phyloP scores from a whole-genome alignment of 1,284 basidiomycete species.

The Trichosporon sp. region DNA sequence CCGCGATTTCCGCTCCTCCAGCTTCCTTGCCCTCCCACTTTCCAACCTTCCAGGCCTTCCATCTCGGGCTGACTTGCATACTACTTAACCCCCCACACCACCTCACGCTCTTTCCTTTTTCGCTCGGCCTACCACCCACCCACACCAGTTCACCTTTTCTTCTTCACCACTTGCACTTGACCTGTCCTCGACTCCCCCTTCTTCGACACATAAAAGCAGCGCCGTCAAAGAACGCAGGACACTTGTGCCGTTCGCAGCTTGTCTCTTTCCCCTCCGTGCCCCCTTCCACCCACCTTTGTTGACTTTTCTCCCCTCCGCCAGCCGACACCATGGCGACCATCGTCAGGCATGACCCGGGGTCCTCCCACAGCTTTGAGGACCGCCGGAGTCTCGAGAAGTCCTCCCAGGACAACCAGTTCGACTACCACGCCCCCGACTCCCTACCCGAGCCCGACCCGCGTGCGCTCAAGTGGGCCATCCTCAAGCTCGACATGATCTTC shows the following conservation, averaged over 20 bases:
- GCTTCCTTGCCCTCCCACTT: not conserved
- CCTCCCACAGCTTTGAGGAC: slow-evolving; percentile 11
- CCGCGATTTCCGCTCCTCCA: slow-evolving; percentile 10
- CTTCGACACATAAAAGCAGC: not conserved
- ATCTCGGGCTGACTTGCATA: not conserved
- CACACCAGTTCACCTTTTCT: not conserved
- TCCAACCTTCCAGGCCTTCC: not conserved
- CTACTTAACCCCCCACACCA: slow-evolving; percentile 1
- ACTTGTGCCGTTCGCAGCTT: not conserved
- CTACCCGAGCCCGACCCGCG: slow-evolving; percentile 21
- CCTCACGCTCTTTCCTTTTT: slow-evolving; percentile 9
- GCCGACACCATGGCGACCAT: slow-evolving; percentile 4
- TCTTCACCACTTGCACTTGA: slow-evolving; percentile 1
- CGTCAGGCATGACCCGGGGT: slow-evolving; percentile 11
- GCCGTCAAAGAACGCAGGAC: slow-evolving; percentile 8
- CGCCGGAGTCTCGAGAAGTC: slow-evolving; percentile 14
- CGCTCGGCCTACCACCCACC: slow-evolving; percentile 2
- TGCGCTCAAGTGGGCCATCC: slow-evolving; percentile 27
- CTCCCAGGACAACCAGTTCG: slow-evolving; percentile 11
- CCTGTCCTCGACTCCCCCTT: slow-evolving; percentile 1
- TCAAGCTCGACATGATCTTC: slow-evolving; percentile 39
- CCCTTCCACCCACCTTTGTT: not conserved
- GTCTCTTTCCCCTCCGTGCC: not conserved
- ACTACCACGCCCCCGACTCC: not conserved
- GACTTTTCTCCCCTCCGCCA: not conserved